Evolutionary conservation across 345 rosid species (phyloP).

Genomic region (Bruguiera gymnorhiza): DNA sequence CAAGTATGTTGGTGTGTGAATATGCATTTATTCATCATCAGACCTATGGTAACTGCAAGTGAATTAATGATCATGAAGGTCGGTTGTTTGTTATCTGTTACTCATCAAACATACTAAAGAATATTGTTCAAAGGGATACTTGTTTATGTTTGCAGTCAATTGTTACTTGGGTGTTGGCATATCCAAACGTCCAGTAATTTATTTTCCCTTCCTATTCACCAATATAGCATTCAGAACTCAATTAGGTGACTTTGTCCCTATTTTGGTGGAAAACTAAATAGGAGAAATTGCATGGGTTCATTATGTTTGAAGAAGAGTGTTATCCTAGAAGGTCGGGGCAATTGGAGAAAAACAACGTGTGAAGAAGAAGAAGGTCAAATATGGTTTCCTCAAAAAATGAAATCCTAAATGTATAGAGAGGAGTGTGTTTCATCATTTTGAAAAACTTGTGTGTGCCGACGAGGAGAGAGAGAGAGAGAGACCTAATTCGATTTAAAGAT

Average conservation of each 20-base stretch:
- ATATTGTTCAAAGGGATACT: no score
- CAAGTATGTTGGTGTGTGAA: not conserved
- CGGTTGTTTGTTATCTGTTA: not conserved
- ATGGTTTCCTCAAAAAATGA: not conserved
- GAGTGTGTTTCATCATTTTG: not conserved
- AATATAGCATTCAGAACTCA: not conserved
- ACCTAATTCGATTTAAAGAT: no score
- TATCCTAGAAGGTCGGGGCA: not conserved
- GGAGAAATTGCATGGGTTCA: not conserved
- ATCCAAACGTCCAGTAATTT: not conserved
- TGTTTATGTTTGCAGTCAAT: no score
- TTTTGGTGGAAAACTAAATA: slow-evolving; percentile 1
- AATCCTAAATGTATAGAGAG: not conserved
- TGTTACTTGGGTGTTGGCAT: no score
- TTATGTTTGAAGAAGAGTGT: not conserved
- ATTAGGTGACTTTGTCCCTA: not conserved
- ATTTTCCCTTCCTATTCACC: not conserved
- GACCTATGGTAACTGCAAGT: not conserved
- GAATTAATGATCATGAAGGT: not conserved
- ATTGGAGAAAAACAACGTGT: not conserved
- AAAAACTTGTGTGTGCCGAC: not conserved
- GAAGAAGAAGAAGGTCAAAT: not conserved
- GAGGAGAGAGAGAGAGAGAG: no score
- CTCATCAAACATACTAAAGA: no score
- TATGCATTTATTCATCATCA: not conserved